Percentiles rank a stretch among this genome's conserved stretches.
phyloP scores from a whole-genome alignment of 2,329 filamentous ascomycete species.

The Fusarium incarnatum region DNA sequence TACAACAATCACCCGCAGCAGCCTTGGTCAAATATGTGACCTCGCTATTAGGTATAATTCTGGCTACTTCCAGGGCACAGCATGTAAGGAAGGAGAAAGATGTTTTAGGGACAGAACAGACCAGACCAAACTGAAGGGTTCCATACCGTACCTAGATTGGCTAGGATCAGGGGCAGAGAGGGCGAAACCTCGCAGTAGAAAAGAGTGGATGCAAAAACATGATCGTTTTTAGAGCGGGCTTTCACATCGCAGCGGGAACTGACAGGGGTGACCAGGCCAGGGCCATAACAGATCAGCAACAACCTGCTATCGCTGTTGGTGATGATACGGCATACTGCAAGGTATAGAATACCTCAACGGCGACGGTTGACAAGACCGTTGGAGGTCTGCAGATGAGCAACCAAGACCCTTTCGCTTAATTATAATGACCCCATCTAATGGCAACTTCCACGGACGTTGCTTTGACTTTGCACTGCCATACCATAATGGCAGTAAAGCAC shows the following conservation, averaged over 20 bases:
- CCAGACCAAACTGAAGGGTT: slow-evolving; percentile 18
- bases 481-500: background rate
- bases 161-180: slow-evolving; percentile 38
- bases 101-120: slow-evolving; percentile 21
- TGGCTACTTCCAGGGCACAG: slow-evolving; percentile 4
- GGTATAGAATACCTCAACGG: slow-evolving; percentile 7
- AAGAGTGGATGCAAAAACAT: slow-evolving; percentile 19
- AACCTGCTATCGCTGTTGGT: slow-evolving; percentile 26
- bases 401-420: slow-evolving; percentile 10
- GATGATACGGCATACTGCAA: slow-evolving; percentile 7
- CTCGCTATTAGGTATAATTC: slow-evolving; percentile 5
- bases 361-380: slow-evolving; percentile 3
- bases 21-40: background rate
- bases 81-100: slow-evolving; percentile 13
- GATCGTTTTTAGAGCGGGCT: slow-evolving; percentile 30
- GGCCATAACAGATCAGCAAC: slow-evolving; percentile 26
- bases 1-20: slow-evolving; percentile 4
- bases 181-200: slow-evolving; percentile 27
- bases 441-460: background rate
- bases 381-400: slow-evolving; percentile 1
- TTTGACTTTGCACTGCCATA: background rate
- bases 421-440: slow-evolving; percentile 6
- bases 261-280: slow-evolving; percentile 16
- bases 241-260: slow-evolving; percentile 37
- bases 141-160: background rate